Percentiles rank a stretch among this genome's conserved stretches.
These are phyloP conservation scores for Fusarium transvaalense DNA, from an alignment of 2,329 filamentous ascomycete species.

Conservation along the genomic window DNA sequence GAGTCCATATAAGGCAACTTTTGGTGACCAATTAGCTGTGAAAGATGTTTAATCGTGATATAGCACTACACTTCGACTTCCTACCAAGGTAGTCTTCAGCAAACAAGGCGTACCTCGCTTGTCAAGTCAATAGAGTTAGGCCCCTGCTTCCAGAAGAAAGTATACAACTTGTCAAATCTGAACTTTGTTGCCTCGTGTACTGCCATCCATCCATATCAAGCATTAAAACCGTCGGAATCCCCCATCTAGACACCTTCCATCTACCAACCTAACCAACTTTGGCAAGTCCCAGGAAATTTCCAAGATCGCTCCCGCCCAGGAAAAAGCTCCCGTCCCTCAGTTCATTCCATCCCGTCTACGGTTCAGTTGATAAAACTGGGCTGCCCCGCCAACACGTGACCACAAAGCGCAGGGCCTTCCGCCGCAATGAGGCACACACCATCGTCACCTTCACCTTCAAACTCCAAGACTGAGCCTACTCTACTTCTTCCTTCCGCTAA, in stretches of 20 bases:
- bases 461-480: slow-evolving; percentile 48
- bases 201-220: background rate
- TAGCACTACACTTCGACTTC: background rate
- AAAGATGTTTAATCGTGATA: background rate
- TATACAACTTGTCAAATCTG: background rate
- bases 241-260: background rate
- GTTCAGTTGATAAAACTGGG: slow-evolving; percentile 24
- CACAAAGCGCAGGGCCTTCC: slow-evolving; percentile 40
- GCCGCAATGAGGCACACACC: slow-evolving; percentile 47
- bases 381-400: slow-evolving; percentile 55
- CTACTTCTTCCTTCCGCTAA: slow-evolving; percentile 43
- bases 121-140: slow-evolving; percentile 6
- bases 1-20: background rate
- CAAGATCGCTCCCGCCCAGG: background rate
- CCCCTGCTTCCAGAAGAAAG: slow-evolving; percentile 11
- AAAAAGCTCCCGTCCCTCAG: background rate
- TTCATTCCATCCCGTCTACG: slow-evolving; percentile 9
- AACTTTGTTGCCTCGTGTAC: slow-evolving; percentile 14
- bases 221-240: background rate
- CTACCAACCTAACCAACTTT: background rate
- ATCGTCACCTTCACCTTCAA: slow-evolving; percentile 49
- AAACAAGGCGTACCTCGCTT: slow-evolving; percentile 20
- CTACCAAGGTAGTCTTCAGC: background rate
- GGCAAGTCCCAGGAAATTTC: slow-evolving; percentile 16
- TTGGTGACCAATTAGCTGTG: background rate